Conservation (phyloP, 345 rosid genomes). For the Lenwebbia sp. region DNA sequence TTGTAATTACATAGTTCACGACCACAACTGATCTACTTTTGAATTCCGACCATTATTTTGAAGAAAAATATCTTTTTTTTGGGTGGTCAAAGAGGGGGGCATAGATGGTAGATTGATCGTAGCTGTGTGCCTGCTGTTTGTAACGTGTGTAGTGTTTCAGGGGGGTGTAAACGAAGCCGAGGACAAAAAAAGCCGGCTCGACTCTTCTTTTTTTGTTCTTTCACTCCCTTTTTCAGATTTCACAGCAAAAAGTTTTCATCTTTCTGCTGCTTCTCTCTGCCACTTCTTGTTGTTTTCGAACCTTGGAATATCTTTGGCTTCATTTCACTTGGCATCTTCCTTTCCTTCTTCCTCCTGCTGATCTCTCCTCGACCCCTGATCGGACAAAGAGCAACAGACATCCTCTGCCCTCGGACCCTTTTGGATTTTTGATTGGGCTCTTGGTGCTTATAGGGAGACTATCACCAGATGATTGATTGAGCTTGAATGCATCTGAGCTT, state of each 20-base stretch:
- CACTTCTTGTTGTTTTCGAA: background rate
- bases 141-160: background rate
- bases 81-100: background rate
- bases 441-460: background rate
- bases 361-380: background rate
- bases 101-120: background rate
- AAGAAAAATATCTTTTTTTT: background rate
- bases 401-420: background rate
- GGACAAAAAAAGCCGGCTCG: constrained; percentile 17
- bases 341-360: background rate
- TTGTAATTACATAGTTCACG: background rate
- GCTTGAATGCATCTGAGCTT: background rate
- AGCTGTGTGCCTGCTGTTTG: background rate
- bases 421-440: background rate
- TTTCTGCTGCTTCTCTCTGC: background rate
- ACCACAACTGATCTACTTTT: background rate
- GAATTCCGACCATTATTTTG: background rate
- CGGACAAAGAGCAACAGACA: background rate
- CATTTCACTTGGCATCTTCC: background rate
- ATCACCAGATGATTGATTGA: background rate
- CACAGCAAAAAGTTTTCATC: background rate
- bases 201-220: background rate
- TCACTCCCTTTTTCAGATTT: background rate
- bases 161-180: constrained; percentile 9
- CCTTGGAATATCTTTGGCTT: background rate